phyloP scores from a whole-genome alignment of 2,329 filamentous ascomycete genomes.

The Phoma sp. region DNA sequence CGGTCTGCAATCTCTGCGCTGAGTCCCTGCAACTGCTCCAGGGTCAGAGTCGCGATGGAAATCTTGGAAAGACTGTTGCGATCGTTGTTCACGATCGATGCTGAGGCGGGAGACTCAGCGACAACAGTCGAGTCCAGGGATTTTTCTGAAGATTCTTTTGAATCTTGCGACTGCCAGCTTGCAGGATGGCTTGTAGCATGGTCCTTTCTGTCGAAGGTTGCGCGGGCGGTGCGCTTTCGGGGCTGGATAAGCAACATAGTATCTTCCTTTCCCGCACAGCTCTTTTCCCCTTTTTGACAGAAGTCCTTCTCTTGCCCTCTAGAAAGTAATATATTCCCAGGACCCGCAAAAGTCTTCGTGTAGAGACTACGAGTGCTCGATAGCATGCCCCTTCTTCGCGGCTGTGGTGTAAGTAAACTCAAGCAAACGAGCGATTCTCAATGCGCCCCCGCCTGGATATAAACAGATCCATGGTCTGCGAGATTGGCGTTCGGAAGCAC shows the following conservation, averaged over 20 bases:
- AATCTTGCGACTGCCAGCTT: background rate
- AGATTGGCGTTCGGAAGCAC: constrained; percentile 4
- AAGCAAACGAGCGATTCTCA: too few relatives aligned
- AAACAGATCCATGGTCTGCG: constrained; percentile 4
- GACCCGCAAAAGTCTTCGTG: constrained; percentile 3
- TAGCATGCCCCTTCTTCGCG: constrained; percentile 7
- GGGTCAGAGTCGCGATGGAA: background rate
- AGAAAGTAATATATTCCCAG: background rate
- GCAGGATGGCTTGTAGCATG: constrained; percentile 1
- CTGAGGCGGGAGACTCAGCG: background rate
- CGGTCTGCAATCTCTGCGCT: background rate
- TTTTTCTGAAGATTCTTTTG: background rate
- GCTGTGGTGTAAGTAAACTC: too few relatives aligned
- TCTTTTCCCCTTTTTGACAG: background rate
- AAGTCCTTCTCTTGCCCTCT: background rate
- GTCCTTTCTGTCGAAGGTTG: background rate
- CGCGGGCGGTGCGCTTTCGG: constrained; percentile 1
- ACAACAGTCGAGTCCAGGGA: background rate
- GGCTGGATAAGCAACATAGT: constrained; percentile 9
- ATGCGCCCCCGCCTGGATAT: background rate
- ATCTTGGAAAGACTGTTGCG: background rate
- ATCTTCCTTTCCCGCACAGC: background rate
- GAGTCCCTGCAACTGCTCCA: constrained; percentile 8
- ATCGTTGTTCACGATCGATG: background rate
- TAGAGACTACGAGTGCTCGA: constrained; percentile 7